A percentile compares a stretch with the other conserved stretches of the same genome.
Conservation (phyloP, 176 grass and related monocot genomes). For the Rhipidocladum racemiflorum region DNA sequence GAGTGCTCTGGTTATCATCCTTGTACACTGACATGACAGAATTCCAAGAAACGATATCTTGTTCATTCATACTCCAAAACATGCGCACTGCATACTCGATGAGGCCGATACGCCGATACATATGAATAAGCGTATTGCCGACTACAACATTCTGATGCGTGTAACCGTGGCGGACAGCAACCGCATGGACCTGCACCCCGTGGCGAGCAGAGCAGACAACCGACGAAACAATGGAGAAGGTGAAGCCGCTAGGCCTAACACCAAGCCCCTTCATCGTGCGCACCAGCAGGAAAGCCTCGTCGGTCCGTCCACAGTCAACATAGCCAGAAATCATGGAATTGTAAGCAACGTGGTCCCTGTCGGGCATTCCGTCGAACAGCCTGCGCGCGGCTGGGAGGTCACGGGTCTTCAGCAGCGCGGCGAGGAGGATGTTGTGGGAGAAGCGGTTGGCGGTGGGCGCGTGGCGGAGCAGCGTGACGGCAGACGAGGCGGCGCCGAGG, state of each 20-base stretch:
- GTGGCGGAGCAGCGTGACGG: conserved; percentile 44
- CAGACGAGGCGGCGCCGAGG: conserved; percentile 29
- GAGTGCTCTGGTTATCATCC: conserved; percentile 30
- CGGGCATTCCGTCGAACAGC: conserved; percentile 69
- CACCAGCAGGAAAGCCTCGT: conserved; percentile 35
- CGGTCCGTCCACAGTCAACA: neutral
- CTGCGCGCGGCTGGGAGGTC: conserved; percentile 34
- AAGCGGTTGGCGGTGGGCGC: conserved; percentile 45
- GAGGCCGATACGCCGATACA: conserved; percentile 69
- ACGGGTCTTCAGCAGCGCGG: conserved; percentile 10
- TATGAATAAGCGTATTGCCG: conserved; percentile 60
- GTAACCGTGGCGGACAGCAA: conserved; percentile 42
- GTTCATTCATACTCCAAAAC: conserved; percentile 52
- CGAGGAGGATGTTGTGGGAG: conserved; percentile 64
- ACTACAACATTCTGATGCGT: conserved; percentile 36
- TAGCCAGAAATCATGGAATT: conserved; percentile 70
- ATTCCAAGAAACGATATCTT: conserved; percentile 70
- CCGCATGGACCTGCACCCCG: conserved; percentile 54
- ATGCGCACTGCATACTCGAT: conserved; percentile 34
- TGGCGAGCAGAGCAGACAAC: conserved; percentile 30
- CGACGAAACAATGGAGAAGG: conserved; percentile 61
- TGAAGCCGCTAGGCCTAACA: conserved; percentile 57
- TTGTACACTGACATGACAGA: conserved; percentile 62
- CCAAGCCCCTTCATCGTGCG: conserved; percentile 48
- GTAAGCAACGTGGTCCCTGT: conserved; percentile 54